Evolutionary conservation across 768 basidiomycete species (phyloP), one percentile per base, ranked within the genome.

Genomic region (Pleurotus pulmonarius): DNA sequence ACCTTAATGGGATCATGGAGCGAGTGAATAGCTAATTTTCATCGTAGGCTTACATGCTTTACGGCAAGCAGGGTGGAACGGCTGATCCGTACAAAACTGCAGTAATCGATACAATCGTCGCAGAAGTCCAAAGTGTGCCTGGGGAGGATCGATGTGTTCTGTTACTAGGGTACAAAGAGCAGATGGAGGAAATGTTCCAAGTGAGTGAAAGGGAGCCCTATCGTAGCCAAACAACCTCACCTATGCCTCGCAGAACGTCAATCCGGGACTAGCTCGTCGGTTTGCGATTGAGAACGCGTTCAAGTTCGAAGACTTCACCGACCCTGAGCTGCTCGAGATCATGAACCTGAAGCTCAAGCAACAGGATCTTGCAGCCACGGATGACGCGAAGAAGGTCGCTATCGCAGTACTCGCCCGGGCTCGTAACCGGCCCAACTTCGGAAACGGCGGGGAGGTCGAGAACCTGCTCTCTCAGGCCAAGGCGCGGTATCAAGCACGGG

Each of bases 151-250:
- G 86, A 26, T 87, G 85, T 53, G 83, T 89, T 0, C 69, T 89
- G 9, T 65, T 88, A 44, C 64, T 86, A 1, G 87, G 87, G 0
- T 89, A 88, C 66, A 80, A 82, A 56, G 73, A 80, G 4, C 74
- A 87, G 61, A 88, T 88, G 78, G 64, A 69, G n/a, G 82, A 88
- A 22, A 89, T 89, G 88, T 88, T 88, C 67, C 84, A 86, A 72
- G 87, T 80, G 65, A 45, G 70, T 56, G 15, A 39, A 26, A 15
- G 20, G 39, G n/a, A 46, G n/a, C 25, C 25, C 1, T 39, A 6
- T 22, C 20, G n/a, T 5, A 20, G 7, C 1, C 41, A 16, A 55
- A 7, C 41, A 55, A 7, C 41, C 39, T 53, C 37, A 53, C 39
- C 5, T 20, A 3, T 40, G 34, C 18, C 15, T 24, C n/a, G 2